Evolutionary conservation across 106 monocot genomes (phyloP).

Genomic region (Cymbidium sinense): DNA sequence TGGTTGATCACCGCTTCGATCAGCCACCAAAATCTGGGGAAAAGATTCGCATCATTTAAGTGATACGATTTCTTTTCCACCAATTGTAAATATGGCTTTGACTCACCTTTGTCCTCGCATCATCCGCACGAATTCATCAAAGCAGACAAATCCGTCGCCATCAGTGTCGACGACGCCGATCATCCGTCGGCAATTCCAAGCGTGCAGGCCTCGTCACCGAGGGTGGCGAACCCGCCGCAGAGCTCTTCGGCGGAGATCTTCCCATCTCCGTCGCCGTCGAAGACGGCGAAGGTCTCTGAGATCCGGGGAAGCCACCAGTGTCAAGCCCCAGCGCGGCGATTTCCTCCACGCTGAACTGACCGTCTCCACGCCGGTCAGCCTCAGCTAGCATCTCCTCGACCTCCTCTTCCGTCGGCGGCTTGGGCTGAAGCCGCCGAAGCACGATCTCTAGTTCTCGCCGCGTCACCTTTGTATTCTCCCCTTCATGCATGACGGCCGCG

Average conservation of each 20-base stretch:
- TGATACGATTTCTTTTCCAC: too few species aligned
- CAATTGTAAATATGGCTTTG: too few species aligned
- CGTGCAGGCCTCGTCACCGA: constrained; percentile 41
- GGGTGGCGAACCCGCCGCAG: constrained; percentile 16
- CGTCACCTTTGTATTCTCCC: not conserved
- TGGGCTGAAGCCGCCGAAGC: constrained; percentile 44
- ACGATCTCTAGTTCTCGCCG: constrained; percentile 30
- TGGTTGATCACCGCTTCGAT: too few species aligned
- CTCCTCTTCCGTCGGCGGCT: constrained; percentile 27
- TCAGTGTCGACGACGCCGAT: constrained; percentile 44
- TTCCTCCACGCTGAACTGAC: constrained; percentile 22
- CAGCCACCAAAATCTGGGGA: too few species aligned
- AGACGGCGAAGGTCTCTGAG: constrained; percentile 38
- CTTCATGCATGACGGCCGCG: not conserved
- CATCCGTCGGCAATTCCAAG: constrained; percentile 54
- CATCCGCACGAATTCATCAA: constrained; percentile 62
- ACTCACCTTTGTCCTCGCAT: constrained; percentile 19
- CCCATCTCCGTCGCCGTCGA: constrained; percentile 55
- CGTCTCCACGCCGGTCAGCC: constrained; percentile 25
- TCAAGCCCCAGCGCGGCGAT: constrained; percentile 9
- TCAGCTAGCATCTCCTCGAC: constrained; percentile 26
- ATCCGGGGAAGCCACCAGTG: constrained; percentile 13
- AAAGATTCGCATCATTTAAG: too few species aligned
- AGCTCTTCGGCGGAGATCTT: constrained; percentile 72
- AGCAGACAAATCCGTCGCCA: constrained; percentile 57